Conservation (phyloP, 139 green algal genomes). For the Zygnema cylindricum region DNA sequence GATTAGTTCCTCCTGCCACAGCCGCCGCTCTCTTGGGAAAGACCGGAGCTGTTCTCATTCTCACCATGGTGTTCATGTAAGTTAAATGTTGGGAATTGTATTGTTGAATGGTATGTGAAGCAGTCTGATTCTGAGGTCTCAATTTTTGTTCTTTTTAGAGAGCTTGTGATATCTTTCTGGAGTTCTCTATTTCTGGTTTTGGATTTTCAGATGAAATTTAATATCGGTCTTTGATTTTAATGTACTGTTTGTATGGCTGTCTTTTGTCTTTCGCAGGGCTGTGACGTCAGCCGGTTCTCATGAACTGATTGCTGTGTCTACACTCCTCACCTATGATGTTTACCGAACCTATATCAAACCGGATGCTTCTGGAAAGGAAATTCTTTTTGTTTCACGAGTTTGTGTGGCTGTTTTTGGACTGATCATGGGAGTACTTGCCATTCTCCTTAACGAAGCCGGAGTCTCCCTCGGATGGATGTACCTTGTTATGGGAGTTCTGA, state of each 20-base stretch:
- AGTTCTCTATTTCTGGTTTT: background rate
- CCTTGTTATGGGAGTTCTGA: slow-evolving; percentile 84
- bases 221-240: too few species aligned
- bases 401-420: slow-evolving; percentile 77
- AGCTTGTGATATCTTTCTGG: background rate
- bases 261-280: slow-evolving; percentile 74
- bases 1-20: slow-evolving; percentile 85
- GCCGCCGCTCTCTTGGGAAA: slow-evolving; percentile 84
- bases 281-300: slow-evolving; percentile 85
- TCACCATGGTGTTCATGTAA: slow-evolving; percentile 79
- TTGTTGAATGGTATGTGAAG: too few species aligned
- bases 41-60: slow-evolving; percentile 80
- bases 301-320: slow-evolving; percentile 89
- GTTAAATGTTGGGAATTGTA: too few species aligned
- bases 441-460: slow-evolving; percentile 81
- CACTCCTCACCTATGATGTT: slow-evolving; percentile 82
- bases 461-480: slow-evolving; percentile 73
- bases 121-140: too few species aligned
- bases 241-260: too few species aligned
- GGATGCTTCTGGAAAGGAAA: slow-evolving; percentile 79
- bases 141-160: background rate
- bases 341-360: slow-evolving; percentile 82
- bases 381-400: slow-evolving; percentile 76
- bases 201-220: too few species aligned
- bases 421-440: slow-evolving; percentile 79